Evolutionary conservation across 164 flowering plant genomes (phyloP).

Genomic region (Vitis labrusca): DNA sequence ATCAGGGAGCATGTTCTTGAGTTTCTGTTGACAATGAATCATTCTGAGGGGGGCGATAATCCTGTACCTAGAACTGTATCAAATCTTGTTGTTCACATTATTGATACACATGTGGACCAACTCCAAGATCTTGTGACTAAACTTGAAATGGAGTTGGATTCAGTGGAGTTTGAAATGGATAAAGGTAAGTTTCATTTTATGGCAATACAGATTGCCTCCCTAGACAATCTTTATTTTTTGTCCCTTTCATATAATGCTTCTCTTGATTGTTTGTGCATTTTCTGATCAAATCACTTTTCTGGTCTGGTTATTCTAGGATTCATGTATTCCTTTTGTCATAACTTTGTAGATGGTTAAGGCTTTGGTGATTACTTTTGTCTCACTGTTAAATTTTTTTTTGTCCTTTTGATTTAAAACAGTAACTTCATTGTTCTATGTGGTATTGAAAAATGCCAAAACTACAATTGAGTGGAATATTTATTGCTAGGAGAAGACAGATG

Average conservation of each 20-base stretch:
- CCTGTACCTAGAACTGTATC: slow-evolving; percentile 87
- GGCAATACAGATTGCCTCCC: neutral
- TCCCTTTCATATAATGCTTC: neutral
- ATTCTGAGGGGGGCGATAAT: slow-evolving; percentile 97
- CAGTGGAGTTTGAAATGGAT: slow-evolving; percentile 87
- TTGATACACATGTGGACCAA: slow-evolving; percentile 95
- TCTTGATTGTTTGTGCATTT: neutral
- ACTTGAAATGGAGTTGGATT: slow-evolving; percentile 88
- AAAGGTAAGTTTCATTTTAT: slow-evolving; percentile 50
- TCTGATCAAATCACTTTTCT: too few species aligned
- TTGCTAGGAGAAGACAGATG: too few species aligned
- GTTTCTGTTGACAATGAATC: slow-evolving; percentile 92
- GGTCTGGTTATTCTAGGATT: neutral
- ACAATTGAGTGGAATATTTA: too few species aligned
- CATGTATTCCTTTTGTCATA: too few species aligned
- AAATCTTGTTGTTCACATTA: slow-evolving; percentile 80
- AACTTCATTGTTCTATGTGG: too few species aligned
- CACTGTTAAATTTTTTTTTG: too few species aligned
- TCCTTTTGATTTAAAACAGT: too few species aligned
- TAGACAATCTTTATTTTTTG: neutral
- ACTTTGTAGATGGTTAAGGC: too few species aligned
- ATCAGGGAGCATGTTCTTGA: slow-evolving; percentile 95
- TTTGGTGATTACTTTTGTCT: too few species aligned
- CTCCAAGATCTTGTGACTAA: slow-evolving; percentile 90
- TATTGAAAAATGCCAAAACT: too few species aligned